A percentile compares a stretch with the other conserved stretches of the same genome.
phyloP scores from a whole-genome alignment of 2,329 filamentous ascomycete genomes.

The Hypomyces rosellus region DNA sequence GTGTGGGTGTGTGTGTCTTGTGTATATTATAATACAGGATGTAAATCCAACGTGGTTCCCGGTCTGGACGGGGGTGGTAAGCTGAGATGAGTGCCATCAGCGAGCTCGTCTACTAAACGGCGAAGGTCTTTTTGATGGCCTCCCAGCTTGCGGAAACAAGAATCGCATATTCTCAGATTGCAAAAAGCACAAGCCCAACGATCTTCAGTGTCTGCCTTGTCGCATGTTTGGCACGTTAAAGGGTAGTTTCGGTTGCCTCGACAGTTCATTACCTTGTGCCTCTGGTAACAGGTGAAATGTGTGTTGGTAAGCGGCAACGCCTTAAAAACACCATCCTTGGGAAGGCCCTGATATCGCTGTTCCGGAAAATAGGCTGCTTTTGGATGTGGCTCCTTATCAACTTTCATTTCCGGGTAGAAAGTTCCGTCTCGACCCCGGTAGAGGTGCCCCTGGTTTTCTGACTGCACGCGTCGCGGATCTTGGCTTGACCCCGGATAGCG shows the following conservation, averaged over 20 bases:
- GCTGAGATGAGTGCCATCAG: constrained; percentile 12
- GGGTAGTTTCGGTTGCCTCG: constrained; percentile 44
- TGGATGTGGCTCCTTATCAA: constrained; percentile 27
- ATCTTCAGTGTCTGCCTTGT: constrained; percentile 36
- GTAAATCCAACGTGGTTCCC: constrained; percentile 16
- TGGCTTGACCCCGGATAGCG: constrained; percentile 19
- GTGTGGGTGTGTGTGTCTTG: neutral
- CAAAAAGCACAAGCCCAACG: constrained; percentile 46
- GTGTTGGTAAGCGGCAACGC: constrained; percentile 38
- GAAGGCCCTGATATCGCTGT: constrained; percentile 21
- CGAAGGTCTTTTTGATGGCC: constrained; percentile 37
- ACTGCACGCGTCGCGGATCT: constrained; percentile 27
- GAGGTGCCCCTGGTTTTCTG: constrained; percentile 28
- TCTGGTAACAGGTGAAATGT: constrained; percentile 41
- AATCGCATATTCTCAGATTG: constrained; percentile 44
- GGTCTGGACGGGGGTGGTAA: constrained; percentile 16
- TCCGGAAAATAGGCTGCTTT: constrained; percentile 33
- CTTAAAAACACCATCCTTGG: constrained; percentile 33
- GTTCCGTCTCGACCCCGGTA: constrained; percentile 34
- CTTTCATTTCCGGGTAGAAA: constrained; percentile 36
- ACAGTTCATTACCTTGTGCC: constrained; percentile 42
- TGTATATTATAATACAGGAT: constrained; percentile 7
- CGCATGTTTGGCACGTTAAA: constrained; percentile 49
- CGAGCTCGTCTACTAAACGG: constrained; percentile 30
- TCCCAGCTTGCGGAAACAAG: constrained; percentile 39